phyloP scores from a whole-genome alignment of 768 basidiomycete genomes.

The Leccinellum albellum region DNA sequence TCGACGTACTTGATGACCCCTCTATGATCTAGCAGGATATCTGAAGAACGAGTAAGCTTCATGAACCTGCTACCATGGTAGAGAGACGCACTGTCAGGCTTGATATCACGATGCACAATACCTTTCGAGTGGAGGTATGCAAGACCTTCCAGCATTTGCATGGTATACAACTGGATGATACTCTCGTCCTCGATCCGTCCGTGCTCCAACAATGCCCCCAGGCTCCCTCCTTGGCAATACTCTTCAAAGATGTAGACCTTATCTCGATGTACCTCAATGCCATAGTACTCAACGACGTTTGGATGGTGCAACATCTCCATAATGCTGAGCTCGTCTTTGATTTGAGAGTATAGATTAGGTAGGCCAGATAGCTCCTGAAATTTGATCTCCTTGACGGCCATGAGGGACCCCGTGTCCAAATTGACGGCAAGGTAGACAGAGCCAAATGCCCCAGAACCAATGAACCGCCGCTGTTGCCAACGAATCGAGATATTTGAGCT shows the following conservation, averaged over 20 bases:
- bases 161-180: conserved; percentile 90
- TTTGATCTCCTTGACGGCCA: conserved; percentile 99
- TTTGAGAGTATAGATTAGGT: conserved; percentile 85
- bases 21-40: conserved; percentile 85
- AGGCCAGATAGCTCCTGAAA: conserved; percentile 90
- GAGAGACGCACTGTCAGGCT: conserved; percentile 85
- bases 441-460: conserved; percentile 97
- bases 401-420: conserved; percentile 89
- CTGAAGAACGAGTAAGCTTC: conserved; percentile 41
- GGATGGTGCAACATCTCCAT: conserved; percentile 99
- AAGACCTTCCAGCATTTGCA: conserved; percentile 95
- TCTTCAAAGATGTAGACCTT: conserved; percentile 99
- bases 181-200: conserved; percentile 96
- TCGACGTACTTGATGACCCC: conserved; percentile 97
- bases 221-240: conserved; percentile 93
- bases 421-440: conserved; percentile 99
- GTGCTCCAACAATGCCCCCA: conserved; percentile 84
- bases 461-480: conserved; percentile 98
- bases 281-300: conserved; percentile 98
- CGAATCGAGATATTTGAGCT: conserved; percentile 91
- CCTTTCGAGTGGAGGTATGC: conserved; percentile 90
- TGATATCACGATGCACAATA: conserved; percentile 95
- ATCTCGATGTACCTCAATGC: conserved; percentile 97
- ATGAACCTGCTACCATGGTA: background rate
- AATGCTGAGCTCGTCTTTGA: conserved; percentile 92